These are phyloP conservation scores for Clarireedia hainanense DNA, from an alignment of 2,329 filamentous ascomycete genomes.

Conservation along the genomic window DNA sequence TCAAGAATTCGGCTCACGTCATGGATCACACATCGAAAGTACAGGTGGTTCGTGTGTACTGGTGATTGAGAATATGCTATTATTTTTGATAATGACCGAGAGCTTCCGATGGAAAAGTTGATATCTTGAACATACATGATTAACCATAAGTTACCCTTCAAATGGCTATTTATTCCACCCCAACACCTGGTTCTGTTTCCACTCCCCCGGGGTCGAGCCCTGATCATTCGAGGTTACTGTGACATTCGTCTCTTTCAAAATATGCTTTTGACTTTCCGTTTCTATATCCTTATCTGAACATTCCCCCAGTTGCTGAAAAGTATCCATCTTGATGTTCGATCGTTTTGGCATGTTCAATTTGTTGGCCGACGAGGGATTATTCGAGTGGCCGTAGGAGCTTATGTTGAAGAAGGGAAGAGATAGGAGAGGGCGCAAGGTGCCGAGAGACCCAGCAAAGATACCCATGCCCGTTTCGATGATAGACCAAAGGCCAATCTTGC, in stretches of 20 bases:
- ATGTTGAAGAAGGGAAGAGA: constrained; percentile 19
- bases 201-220: no score
- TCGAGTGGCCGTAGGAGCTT: neutral
- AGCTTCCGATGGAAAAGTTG: no score
- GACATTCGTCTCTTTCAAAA: constrained; percentile 31
- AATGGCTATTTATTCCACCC: no score
- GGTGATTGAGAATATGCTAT: no score
- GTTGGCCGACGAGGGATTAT: neutral
- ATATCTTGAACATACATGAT: no score
- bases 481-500: constrained; percentile 38
- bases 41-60: no score
- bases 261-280: constrained; percentile 33
- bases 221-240: constrained; percentile 15
- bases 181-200: no score
- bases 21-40: no score
- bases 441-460: constrained; percentile 40
- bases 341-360: neutral
- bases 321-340: constrained; percentile 17
- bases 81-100: no score
- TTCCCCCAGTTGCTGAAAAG: constrained; percentile 17
- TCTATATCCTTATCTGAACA: constrained; percentile 14
- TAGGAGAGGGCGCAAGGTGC: constrained; percentile 38
- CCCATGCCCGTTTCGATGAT: constrained; percentile 42
- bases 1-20: no score
- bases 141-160: no score